These are phyloP conservation scores for Leptodontidium sp. DNA, from an alignment of 2,329 filamentous ascomycete species.

Conservation along the genomic window DNA sequence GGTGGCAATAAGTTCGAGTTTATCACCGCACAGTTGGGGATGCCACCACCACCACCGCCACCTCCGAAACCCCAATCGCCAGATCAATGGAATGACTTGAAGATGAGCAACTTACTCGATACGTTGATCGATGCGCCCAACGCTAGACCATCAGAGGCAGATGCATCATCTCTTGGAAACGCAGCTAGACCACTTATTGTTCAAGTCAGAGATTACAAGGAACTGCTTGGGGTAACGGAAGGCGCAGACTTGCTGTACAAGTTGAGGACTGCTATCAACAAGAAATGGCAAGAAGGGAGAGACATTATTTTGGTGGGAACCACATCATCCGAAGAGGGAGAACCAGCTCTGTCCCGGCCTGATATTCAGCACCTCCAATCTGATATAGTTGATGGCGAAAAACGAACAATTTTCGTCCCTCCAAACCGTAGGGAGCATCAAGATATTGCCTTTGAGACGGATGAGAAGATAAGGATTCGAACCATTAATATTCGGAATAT, in stretches of 20 bases:
- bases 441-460: constrained; percentile 54
- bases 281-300: constrained; percentile 74
- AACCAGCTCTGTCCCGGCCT: constrained; percentile 51
- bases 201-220: constrained; percentile 82
- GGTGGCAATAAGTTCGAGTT: constrained; percentile 18
- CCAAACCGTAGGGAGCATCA: constrained; percentile 52
- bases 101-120: constrained; percentile 65
- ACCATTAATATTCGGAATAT: constrained; percentile 72
- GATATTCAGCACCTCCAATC: constrained; percentile 53
- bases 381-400: constrained; percentile 55
- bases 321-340: constrained; percentile 63
- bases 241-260: constrained; percentile 74
- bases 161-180: constrained; percentile 2
- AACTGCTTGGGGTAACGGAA: constrained; percentile 74
- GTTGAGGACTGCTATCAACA: constrained; percentile 75
- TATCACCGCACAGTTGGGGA: constrained; percentile 39
- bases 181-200: constrained; percentile 65
- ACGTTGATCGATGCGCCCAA: constrained; percentile 61
- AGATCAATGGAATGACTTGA: constrained; percentile 68
- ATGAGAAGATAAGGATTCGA: constrained; percentile 56
- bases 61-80: constrained; percentile 27
- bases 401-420: constrained; percentile 62
- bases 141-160: constrained; percentile 38
- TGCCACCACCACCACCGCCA: neutral
- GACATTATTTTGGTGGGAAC: constrained; percentile 84